A percentile compares a stretch with the other conserved stretches of the same genome.
Evolutionary conservation across 176 grass and related monocot species (phyloP).

Genomic region (Aegilops sharonensis): DNA sequence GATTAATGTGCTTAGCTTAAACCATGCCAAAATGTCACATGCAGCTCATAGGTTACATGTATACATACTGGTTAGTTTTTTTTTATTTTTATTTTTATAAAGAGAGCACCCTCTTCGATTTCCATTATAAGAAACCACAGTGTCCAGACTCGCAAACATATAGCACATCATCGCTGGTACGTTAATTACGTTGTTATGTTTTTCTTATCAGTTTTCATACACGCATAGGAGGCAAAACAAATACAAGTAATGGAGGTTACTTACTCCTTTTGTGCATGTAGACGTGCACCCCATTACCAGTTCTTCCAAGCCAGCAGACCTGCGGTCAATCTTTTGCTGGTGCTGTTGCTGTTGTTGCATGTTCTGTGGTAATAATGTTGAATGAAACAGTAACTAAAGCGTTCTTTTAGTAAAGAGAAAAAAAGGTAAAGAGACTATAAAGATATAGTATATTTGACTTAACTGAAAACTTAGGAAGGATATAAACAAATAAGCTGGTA

Average conservation of each 20-base stretch:
- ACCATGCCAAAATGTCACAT: background rate
- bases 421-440: constrained; percentile 25
- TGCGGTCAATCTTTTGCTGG: constrained; percentile 80
- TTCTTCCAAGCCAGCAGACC: constrained; percentile 92
- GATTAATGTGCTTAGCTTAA: background rate
- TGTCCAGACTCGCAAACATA: background rate
- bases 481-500: background rate
- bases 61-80: too few relatives aligned
- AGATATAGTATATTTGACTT: background rate
- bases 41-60: background rate
- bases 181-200: background rate
- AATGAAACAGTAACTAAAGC: constrained; percentile 37
- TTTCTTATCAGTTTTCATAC: background rate
- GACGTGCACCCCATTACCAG: constrained; percentile 94
- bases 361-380: constrained; percentile 46
- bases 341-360: constrained; percentile 51
- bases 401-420: constrained; percentile 41
- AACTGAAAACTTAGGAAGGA: constrained; percentile 2
- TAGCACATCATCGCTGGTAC: background rate
- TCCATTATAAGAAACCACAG: too few relatives aligned
- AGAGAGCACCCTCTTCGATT: too few relatives aligned
- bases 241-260: constrained; percentile 29
- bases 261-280: constrained; percentile 82
- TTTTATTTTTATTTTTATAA: too few relatives aligned
- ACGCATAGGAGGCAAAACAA: background rate